Evolutionary conservation across 495 filamentous ascomycete genomes (phyloP).

Genomic region (Xylaria sp.): DNA sequence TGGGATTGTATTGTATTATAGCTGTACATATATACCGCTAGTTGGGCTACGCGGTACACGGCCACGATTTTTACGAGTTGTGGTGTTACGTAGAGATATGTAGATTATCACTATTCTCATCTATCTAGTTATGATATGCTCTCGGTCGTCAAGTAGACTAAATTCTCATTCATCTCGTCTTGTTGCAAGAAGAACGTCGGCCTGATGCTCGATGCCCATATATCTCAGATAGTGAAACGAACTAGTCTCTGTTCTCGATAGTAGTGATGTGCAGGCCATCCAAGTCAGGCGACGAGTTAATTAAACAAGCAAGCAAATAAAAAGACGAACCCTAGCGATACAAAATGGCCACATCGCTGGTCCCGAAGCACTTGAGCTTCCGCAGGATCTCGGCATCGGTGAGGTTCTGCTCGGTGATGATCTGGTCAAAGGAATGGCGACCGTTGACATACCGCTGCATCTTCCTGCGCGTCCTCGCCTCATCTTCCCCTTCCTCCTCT

Average conservation of each 20-base stretch:
- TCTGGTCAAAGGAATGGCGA: conserved; percentile 85
- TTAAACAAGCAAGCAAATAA: neutral
- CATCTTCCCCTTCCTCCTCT: conserved; percentile 10
- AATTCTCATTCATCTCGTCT: no score
- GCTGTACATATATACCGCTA: neutral
- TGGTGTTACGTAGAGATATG: neutral
- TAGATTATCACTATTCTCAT: conserved; percentile 10
- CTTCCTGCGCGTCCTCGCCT: conserved; percentile 57
- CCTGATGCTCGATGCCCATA: neutral
- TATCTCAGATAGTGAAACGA: no score
- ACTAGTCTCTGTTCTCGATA: no score
- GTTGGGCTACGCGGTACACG: neutral
- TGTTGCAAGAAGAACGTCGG: neutral
- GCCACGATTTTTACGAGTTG: neutral
- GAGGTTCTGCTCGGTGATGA: conserved; percentile 77
- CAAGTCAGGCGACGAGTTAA: no score
- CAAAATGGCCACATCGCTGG: conserved; percentile 58
- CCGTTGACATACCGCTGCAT: conserved; percentile 79
- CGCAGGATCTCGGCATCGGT: conserved; percentile 65
- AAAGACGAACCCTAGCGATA: conserved; percentile 45
- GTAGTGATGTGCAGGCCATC: no score
- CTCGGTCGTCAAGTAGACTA: neutral
- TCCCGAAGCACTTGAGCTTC: conserved; percentile 50
- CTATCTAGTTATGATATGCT: neutral
- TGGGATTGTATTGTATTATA: conserved; percentile 7